Evolutionary conservation across 495 filamentous ascomycete species (phyloP).

Genomic region (Platismatia glauca): DNA sequence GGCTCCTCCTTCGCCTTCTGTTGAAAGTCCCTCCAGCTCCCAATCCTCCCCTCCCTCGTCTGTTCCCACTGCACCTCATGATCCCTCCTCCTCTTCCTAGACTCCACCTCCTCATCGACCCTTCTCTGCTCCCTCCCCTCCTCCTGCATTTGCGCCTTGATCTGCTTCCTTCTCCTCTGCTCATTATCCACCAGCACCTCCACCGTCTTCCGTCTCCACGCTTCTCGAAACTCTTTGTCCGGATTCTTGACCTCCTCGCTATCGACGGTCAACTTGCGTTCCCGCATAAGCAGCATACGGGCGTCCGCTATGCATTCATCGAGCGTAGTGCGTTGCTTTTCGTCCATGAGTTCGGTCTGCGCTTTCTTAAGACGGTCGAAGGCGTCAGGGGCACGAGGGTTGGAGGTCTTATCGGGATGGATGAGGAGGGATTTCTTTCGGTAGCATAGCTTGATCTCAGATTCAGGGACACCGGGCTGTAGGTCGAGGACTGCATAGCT

Average conservation of each 20-base stretch:
- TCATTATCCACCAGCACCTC: slow-evolving; percentile 90
- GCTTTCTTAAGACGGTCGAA: slow-evolving; percentile 97
- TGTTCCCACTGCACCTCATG: slow-evolving; percentile 90
- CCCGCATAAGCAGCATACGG: slow-evolving; percentile 84
- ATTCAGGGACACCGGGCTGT: slow-evolving; percentile 88
- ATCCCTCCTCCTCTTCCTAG: slow-evolving; percentile 85
- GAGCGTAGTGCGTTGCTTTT: slow-evolving; percentile 74
- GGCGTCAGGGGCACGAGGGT: slow-evolving; percentile 83
- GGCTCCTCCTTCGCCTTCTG: slow-evolving; percentile 47
- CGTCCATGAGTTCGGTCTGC: slow-evolving; percentile 82
- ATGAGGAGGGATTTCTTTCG: slow-evolving; percentile 95
- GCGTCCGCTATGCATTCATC: slow-evolving; percentile 96
- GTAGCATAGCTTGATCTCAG: slow-evolving; percentile 90
- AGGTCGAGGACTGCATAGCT: slow-evolving; percentile 94
- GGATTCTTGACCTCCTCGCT: slow-evolving; percentile 68
- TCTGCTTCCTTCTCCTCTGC: slow-evolving; percentile 68
- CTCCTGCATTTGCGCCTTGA: slow-evolving; percentile 93
- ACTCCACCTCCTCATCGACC: slow-evolving; percentile 77
- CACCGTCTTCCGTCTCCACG: slow-evolving; percentile 89
- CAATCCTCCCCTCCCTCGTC: slow-evolving; percentile 82
- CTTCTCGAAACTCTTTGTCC: slow-evolving; percentile 61
- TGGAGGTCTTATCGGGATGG: slow-evolving; percentile 95
- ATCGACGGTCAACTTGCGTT: slow-evolving; percentile 86
- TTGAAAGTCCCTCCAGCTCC: slow-evolving; percentile 88
- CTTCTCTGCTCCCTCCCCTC: slow-evolving; percentile 85